Evolutionary conservation across 768 basidiomycete species (phyloP).

Genomic region (Pulveroboletus sp.): DNA sequence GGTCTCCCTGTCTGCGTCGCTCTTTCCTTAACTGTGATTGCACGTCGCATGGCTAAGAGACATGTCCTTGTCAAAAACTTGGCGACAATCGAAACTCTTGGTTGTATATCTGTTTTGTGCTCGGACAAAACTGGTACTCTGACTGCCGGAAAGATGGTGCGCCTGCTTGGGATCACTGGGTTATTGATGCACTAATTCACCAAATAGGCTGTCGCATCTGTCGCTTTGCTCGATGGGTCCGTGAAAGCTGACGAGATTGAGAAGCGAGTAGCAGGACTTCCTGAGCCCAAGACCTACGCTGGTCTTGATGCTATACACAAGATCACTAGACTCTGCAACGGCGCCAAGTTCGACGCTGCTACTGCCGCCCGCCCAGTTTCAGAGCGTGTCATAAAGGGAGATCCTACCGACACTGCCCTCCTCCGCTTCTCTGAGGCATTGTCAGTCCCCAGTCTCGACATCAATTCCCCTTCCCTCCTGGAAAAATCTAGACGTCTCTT

Average conservation of each 20-base stretch:
- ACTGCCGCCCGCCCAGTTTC: conserved; percentile 25
- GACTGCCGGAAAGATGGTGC: conserved; percentile 46
- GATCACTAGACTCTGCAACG: conserved; percentile 55
- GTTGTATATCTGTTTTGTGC: conserved; percentile 48
- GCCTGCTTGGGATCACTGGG: neutral
- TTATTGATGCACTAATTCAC: neutral
- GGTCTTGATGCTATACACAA: conserved; percentile 32
- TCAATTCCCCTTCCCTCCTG: conserved; percentile 23
- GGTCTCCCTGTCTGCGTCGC: conserved; percentile 43
- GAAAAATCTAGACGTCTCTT: conserved; percentile 26
- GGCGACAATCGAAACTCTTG: conserved; percentile 52
- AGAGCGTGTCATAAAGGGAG: conserved; percentile 39
- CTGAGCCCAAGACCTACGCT: conserved; percentile 16
- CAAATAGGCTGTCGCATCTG: conserved; percentile 37
- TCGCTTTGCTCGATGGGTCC: conserved; percentile 35
- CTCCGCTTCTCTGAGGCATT: conserved; percentile 44
- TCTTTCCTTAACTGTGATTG: conserved; percentile 48
- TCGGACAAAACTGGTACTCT: conserved; percentile 56
- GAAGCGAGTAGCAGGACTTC: conserved; percentile 4
- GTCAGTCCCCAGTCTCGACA: conserved; percentile 19
- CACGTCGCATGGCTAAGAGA: conserved; percentile 45
- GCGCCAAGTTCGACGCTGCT: conserved; percentile 44
- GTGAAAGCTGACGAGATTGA: conserved; percentile 21
- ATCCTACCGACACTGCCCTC: conserved; percentile 53
- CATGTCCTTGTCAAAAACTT: conserved; percentile 49